Base-by-base conservation (phyloP, 352 stramenopile species). In the Phytophthora pini region DNA sequence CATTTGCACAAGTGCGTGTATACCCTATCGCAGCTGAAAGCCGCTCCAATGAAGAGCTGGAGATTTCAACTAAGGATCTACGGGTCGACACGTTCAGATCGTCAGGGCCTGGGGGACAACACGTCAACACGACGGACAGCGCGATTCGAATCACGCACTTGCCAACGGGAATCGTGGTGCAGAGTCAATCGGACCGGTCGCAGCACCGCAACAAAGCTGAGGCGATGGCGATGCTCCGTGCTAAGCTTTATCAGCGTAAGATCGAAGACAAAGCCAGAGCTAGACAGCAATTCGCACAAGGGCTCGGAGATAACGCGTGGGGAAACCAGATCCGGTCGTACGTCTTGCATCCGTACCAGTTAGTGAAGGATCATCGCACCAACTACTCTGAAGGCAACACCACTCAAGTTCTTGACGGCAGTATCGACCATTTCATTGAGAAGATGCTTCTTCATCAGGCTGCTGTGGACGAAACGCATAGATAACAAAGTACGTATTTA, bases 81-180 rank as follows among this genome's bases (percentile, higher is more conserved):
- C 93, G 98, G 47, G 92, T 99, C 22, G 97, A 97, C 46, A 98
- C 94, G 27, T 98, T 98, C 78, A 79, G 95, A 5, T 93, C 88
- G 41, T 97, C 96, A 6, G 97, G 96, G 8, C 85, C 92, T 17
- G 97, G 97, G 29, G 96, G 96, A 1, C 96, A 99, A 76, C 98
- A 99, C 72, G 97, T 99, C 6, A 99, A 99, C 76, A 98, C 98
- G 61, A 97, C 98, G 5, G 95, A 99, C 70, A 98, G 94, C 34
- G 97, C 93, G 12, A 94, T 99, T 34, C 84, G 97, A 32, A 98
- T 99, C 69, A 98, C 92, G 53, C 97, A 99, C 64, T 67, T 98
- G 36, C 94, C 97, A 1, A 97, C 90, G 7, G 96, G 96, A 13
- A 91, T 98, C 26, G 86, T 95, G 13, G 92, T 99, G 7, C 97